phyloP scores from a whole-genome alignment of 768 basidiomycete species.

The Hericium coralloides region DNA sequence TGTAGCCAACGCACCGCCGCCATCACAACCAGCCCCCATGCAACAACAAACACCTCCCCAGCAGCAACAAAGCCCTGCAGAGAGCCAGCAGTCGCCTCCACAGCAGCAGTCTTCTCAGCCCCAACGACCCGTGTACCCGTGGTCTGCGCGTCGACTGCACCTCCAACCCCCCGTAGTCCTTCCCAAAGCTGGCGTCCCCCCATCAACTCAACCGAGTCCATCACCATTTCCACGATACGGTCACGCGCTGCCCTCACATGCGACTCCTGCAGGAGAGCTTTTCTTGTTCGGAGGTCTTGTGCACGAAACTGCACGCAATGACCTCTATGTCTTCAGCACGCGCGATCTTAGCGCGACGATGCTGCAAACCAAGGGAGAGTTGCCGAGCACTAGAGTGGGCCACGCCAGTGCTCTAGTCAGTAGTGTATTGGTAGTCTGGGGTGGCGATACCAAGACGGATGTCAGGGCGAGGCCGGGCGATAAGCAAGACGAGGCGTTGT shows the following conservation, averaged over 20 bases:
- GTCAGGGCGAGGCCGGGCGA: conserved; percentile 51
- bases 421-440: conserved; percentile 95
- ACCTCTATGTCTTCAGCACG: conserved; percentile 85
- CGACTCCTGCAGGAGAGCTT: conserved; percentile 78
- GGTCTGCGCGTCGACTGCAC: conserved; percentile 67
- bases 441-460: conserved; percentile 90
- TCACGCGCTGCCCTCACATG: conserved; percentile 76
- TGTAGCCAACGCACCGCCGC: conserved; percentile 17
- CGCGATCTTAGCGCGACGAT: conserved; percentile 72
- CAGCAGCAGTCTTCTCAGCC: conserved; percentile 22
- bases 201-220: conserved; percentile 65
- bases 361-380: conserved; percentile 81
- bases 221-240: conserved; percentile 96
- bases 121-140: conserved; percentile 65
- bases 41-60: conserved; percentile 23
- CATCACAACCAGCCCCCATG: conserved; percentile 3
- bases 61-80: conserved; percentile 19
- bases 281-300: conserved; percentile 97
- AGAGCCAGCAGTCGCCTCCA: conserved; percentile 13
- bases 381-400: conserved; percentile 87
- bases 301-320: conserved; percentile 80
- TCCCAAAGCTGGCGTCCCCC: conserved; percentile 52
- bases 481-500: conserved; percentile 86
- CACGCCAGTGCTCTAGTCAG: conserved; percentile 95
- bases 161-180: conserved; percentile 61